Evolutionary conservation across 2,329 filamentous ascomycete genomes (phyloP).

Genomic region (Aspergillus felis): DNA sequence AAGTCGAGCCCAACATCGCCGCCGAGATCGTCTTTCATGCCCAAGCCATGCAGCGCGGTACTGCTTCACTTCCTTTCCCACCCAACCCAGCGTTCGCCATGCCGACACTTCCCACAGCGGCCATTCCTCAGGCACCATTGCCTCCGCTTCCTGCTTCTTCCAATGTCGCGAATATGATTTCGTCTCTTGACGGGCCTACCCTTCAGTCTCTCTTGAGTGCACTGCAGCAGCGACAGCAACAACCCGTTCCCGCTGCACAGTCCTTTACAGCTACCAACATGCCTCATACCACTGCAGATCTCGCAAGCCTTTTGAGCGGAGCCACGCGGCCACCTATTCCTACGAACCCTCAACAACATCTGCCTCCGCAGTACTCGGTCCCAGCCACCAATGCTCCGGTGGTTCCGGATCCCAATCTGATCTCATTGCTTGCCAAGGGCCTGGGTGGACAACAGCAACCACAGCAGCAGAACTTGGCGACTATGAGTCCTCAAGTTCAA

Average conservation of each 20-base stretch:
- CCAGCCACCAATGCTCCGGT: constrained; percentile 25
- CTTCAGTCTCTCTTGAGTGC: constrained; percentile 67
- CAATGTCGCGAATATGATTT: constrained; percentile 63
- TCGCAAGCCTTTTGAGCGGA: constrained; percentile 40
- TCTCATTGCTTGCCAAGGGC: constrained; percentile 37
- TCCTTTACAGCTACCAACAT: constrained; percentile 32
- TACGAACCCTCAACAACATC: constrained; percentile 24
- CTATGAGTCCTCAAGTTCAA: constrained; percentile 40
- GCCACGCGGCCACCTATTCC: constrained; percentile 35
- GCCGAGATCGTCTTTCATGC: constrained; percentile 73
- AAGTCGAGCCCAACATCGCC: constrained; percentile 72
- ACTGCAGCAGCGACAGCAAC: constrained; percentile 46
- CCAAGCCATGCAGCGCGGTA: constrained; percentile 34
- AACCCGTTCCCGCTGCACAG: constrained; percentile 30
- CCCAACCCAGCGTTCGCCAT: constrained; percentile 35
- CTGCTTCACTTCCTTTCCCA: constrained; percentile 32
- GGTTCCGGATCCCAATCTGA: constrained; percentile 33
- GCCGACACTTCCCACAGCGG: constrained; percentile 31
- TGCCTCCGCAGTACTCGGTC: constrained; percentile 28
- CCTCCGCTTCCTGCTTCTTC: constrained; percentile 35
- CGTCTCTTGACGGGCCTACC: constrained; percentile 63
- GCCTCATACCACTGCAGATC: constrained; percentile 31
- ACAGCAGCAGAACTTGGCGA: constrained; percentile 32
- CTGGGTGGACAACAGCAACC: constrained; percentile 33
- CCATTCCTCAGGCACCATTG: constrained; percentile 29